Evolutionary conservation across 805 yeast genomes (phyloP), one percentile per base, ranked within the genome.

Genomic region (Ogataea paradorogensis): DNA sequence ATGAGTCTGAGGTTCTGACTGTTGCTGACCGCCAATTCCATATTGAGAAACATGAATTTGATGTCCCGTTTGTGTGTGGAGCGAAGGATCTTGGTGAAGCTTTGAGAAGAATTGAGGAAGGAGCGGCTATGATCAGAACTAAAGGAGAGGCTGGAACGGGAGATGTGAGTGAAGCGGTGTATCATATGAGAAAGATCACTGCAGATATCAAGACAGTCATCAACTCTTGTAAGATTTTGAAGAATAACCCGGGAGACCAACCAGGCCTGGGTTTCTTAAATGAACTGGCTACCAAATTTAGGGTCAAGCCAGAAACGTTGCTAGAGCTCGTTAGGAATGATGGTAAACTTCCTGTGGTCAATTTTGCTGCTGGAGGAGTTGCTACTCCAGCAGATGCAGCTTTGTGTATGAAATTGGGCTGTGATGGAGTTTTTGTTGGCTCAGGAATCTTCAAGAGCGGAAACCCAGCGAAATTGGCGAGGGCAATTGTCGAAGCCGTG

Each of bases 121-220:
- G 93, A 50, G 91, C 93, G 26, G 90, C 91, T 23, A 83, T 84
- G 91, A 75, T 84, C 58, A 74, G 93, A 61, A 81, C 93, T 49
- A 84, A 84, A 65, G 95, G 95, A 51, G 95, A 84, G 61, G 93
- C 95, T 25, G 95, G 95, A 31, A 85, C 95, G 27, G 95, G 95
- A 40, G 93, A 84, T 62, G 79, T 84, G 38, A 78, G 86, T 29
- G 91, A 84, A 62, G 93, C 93, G 10, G 87, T 84, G 42, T 75
- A 71, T 55, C 95, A 84, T 61, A 80, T 85, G 50, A 71, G 77
- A 40, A 68, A 73, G 49, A 80, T 85, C 59, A 73, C 69, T 44
- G 56, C 63, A 36, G 76, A 84, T 53, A 80, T 84, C 52, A 63
- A 66, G 34, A 65, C 70, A 29, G 74, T 76, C 5, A 46, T 68